Percentiles rank a stretch among this genome's conserved stretches.
phyloP scores from a whole-genome alignment of 1,139 yeast species.

The Spathaspora jeffriesii region DNA sequence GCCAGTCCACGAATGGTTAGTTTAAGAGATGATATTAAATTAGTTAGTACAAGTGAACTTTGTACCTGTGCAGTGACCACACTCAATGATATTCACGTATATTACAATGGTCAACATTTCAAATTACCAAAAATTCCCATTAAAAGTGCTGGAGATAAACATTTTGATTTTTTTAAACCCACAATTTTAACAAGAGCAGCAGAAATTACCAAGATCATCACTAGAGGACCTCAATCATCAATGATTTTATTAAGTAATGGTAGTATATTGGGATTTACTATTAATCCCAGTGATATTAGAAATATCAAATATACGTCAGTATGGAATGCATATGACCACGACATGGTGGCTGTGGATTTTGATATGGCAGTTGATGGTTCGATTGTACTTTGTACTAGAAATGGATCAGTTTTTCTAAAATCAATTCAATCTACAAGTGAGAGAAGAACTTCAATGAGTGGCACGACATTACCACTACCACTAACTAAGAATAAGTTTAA shows the following conservation, averaged over 20 bases:
- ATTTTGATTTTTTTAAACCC: slow-evolving; percentile 58
- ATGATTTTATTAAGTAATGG: slow-evolving; percentile 55
- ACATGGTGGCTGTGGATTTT: slow-evolving; percentile 56
- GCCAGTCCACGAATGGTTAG: slow-evolving; percentile 44
- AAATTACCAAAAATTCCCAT: slow-evolving; percentile 44
- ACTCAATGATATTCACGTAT: slow-evolving; percentile 63
- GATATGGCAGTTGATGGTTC: slow-evolving; percentile 74
- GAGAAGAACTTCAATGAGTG: slow-evolving; percentile 26
- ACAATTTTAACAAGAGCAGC: slow-evolving; percentile 43
- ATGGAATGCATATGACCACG: slow-evolving; percentile 58
- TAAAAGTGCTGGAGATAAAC: slow-evolving; percentile 30
- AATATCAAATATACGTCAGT: slow-evolving; percentile 37
- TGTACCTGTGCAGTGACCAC: slow-evolving; percentile 68
- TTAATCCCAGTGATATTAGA: slow-evolving; percentile 28
- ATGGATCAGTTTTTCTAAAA: slow-evolving; percentile 61
- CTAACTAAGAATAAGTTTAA: slow-evolving; percentile 48
- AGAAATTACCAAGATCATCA: slow-evolving; percentile 30
- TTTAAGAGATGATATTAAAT: slow-evolving; percentile 52
- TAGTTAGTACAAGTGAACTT: slow-evolving; percentile 66
- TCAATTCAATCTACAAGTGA: slow-evolving; percentile 18
- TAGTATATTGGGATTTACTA: slow-evolving; percentile 41
- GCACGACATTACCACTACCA: slow-evolving; percentile 26
- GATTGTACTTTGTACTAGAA: slow-evolving; percentile 61
- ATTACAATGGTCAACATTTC: slow-evolving; percentile 58
- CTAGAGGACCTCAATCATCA: slow-evolving; percentile 36